Evolutionary conservation across 2,329 filamentous ascomycete genomes (phyloP).

Genomic region (Monosporascus sp.): DNA sequence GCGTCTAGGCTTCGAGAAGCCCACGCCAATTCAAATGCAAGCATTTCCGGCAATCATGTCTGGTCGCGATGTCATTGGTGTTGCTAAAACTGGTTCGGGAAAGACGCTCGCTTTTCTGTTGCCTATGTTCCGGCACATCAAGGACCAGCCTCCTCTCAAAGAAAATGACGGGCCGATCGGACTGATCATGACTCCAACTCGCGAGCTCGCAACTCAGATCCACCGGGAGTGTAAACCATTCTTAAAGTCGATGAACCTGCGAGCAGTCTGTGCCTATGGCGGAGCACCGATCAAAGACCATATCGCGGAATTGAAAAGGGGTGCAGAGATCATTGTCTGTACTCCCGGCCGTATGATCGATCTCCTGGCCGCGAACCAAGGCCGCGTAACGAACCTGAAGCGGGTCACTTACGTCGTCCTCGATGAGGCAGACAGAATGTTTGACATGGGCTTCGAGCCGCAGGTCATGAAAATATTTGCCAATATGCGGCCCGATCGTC

Average conservation of each 20-base stretch:
- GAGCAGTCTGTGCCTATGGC: slow-evolving; percentile 88
- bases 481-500: slow-evolving; percentile 85
- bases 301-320: slow-evolving; percentile 92
- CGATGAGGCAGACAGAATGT: slow-evolving; percentile 98
- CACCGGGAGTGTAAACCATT: slow-evolving; percentile 94
- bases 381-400: slow-evolving; percentile 85
- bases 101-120: slow-evolving; percentile 95
- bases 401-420: slow-evolving; percentile 91
- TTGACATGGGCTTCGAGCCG: slow-evolving; percentile 98
- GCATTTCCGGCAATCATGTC: slow-evolving; percentile 95
- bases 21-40: slow-evolving; percentile 92
- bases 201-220: slow-evolving; percentile 91
- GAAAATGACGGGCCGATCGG: slow-evolving; percentile 83
- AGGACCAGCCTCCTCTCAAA: slow-evolving; percentile 79
- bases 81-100: slow-evolving; percentile 95
- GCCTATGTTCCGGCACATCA: slow-evolving; percentile 97
- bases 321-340: slow-evolving; percentile 90
- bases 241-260: slow-evolving; percentile 76
- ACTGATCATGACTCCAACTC: slow-evolving; percentile 87
- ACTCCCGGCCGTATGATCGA: slow-evolving; percentile 96
- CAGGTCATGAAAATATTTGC: slow-evolving; percentile 96
- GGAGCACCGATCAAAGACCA: slow-evolving; percentile 96
- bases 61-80: slow-evolving; percentile 88
- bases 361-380: slow-evolving; percentile 85
- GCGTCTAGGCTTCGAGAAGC: slow-evolving; percentile 75